Base-by-base conservation (phyloP, 306 rosid genomes). In the Fagus crenata region DNA sequence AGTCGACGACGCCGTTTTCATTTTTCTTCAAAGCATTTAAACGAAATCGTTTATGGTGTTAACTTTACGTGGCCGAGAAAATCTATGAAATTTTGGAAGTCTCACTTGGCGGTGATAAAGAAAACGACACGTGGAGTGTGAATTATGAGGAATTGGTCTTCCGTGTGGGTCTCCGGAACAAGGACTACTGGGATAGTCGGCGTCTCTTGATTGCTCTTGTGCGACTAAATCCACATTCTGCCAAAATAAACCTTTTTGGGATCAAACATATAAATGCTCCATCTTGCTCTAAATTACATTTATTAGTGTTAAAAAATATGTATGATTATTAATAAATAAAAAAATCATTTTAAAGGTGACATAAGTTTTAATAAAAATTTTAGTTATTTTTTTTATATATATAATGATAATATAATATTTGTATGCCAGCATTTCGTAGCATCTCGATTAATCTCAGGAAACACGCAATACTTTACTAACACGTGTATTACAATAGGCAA, bases 241-340 rank as follows among this genome's bases (percentile, higher is more conserved):
- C 91, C 92, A 89, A 89, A 89, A 83, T 49, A 74, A 0, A 35
- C 77, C 97, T 91, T 89, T 91, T 91, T 86, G 17, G 0, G 4
- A 7, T 63, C 77, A 42, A 41, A 11, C 28, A 4, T 58, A 4
- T 2, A 9, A 12, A 53, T 75, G 32, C 78, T 81, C 81, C 56
- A 55, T 5, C 1, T 32, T 28, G 51, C 51, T 46, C 4, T 1
- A 0, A 78, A 78, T 68, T 7, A 78, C 77, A 4, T 18, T 22
- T 3, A 4, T 5, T 46, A 2, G 51, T 9, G 1, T 9, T 46
- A 46, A 9, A 46, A 46, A 46, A 46, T 46, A 46, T 9, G 13
- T 46, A 14, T 2, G 13, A 12, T 46, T 46, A 7, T 46, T 46
- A 22, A 22, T 22, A 22, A 22, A 22, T 22, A 22, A 22, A 22